Percentiles rank a stretch among this genome's conserved stretches.
phyloP scores from a whole-genome alignment of 2,329 filamentous ascomycete genomes.

The Botrytis galanthina region DNA sequence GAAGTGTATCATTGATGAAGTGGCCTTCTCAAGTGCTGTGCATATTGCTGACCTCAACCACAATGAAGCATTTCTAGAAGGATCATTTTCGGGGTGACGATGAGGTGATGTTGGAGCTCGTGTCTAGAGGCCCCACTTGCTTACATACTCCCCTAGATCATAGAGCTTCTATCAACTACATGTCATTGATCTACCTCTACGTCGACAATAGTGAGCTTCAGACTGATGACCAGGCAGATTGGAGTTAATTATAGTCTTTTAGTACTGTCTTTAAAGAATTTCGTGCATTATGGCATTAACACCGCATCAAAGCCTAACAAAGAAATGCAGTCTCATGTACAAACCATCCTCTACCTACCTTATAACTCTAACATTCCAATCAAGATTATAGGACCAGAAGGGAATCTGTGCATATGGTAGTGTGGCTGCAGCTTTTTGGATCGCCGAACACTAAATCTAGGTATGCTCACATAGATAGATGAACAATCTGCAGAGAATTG shows the following conservation, averaged over 20 bases:
- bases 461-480: not conserved
- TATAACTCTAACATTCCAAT: rapidly evolving
- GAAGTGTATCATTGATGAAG: rapidly evolving
- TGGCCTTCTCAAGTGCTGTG: rapidly evolving
- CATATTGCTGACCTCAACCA: rapidly evolving
- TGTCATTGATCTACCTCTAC: not conserved
- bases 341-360: not conserved
- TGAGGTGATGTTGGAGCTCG: not conserved
- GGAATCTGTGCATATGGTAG: not conserved
- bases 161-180: not conserved
- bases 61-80: not conserved
- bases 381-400: not conserved
- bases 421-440: not conserved
- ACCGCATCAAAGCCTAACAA: not conserved
- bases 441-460: not conserved
- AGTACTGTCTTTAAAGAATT: too few species aligned
- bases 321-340: not conserved
- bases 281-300: not conserved
- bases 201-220: not conserved
- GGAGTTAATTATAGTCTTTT: not conserved
- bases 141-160: not conserved
- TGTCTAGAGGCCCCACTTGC: not conserved
- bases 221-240: not conserved
- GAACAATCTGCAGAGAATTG: not conserved
- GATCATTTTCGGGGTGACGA: not conserved